Conservation (phyloP, 805 yeast genomes). For the Lipomyces yamanashiensis region DNA sequence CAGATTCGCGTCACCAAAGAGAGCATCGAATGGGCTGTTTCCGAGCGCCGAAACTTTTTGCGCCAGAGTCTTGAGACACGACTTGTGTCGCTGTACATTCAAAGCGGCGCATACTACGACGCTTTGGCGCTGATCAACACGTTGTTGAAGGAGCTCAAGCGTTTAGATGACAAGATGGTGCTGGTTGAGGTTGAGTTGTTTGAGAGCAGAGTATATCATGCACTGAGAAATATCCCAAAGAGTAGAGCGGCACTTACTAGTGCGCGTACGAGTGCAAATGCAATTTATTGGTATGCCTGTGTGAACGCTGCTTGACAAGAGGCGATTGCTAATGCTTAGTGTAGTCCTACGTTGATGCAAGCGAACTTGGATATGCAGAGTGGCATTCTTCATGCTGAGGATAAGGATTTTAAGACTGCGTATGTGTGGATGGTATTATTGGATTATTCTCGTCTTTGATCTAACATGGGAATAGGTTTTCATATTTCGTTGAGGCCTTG, state of each 20-base stretch:
- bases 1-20: slow-evolving; percentile 77
- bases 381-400: slow-evolving; percentile 95
- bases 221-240: slow-evolving; percentile 87
- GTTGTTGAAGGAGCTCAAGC: slow-evolving; percentile 82
- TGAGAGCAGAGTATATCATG: slow-evolving; percentile 88
- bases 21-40: slow-evolving; percentile 84
- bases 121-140: slow-evolving; percentile 73
- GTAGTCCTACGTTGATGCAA: slow-evolving; percentile 77
- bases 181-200: slow-evolving; percentile 93
- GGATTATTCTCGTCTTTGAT: background rate
- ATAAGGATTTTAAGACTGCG: slow-evolving; percentile 94
- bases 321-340: background rate
- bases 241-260: slow-evolving; percentile 90
- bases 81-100: slow-evolving; percentile 73
- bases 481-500: slow-evolving; percentile 93
- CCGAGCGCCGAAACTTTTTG: slow-evolving; percentile 81
- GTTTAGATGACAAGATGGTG: slow-evolving; percentile 92
- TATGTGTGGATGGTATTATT: slow-evolving; percentile 7
- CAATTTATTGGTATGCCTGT: slow-evolving; percentile 72
- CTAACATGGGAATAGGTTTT: slow-evolving; percentile 50
- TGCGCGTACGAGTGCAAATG: slow-evolving; percentile 96
- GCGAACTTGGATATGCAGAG: slow-evolving; percentile 95
- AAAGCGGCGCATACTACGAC: slow-evolving; percentile 65
- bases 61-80: slow-evolving; percentile 87
- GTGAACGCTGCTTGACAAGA: background rate